phyloP scores from a whole-genome alignment of 148 eudicot species.

The Bassia scoparia region DNA sequence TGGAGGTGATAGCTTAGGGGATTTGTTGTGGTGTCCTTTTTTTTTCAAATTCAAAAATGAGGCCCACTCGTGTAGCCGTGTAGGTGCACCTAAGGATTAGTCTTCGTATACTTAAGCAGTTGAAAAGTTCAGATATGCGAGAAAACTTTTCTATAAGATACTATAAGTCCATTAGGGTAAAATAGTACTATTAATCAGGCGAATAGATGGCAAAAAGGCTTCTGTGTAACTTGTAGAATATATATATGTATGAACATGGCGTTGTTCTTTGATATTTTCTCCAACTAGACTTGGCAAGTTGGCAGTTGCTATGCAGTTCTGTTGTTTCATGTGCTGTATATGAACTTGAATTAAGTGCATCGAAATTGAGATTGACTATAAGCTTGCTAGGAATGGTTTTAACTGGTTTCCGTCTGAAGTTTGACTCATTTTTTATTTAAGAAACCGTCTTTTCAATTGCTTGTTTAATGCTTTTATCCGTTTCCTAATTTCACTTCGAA shows the following conservation, averaged over 20 bases:
- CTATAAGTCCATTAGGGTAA: no score
- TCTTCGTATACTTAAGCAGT: no score
- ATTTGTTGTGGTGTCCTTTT: background rate
- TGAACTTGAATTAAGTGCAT: background rate
- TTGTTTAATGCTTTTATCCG: background rate
- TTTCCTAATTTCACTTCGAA: no score
- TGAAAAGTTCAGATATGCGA: no score
- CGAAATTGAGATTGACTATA: background rate
- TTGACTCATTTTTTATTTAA: background rate
- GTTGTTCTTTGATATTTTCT: no score
- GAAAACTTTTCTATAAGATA: no score
- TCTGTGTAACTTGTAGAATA: no score
- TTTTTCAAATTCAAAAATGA: slow-evolving; percentile 6
- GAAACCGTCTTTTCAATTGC: no score
- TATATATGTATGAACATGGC: no score
- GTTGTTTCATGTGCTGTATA: background rate
- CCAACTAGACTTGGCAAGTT: background rate
- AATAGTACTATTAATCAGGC: no score
- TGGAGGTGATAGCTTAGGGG: background rate
- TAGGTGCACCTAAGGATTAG: background rate
- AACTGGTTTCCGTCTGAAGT: background rate
- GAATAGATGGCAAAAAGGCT: no score
- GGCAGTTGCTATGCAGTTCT: background rate
- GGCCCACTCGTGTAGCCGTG: background rate
- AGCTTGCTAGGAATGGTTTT: background rate